phyloP scores from a whole-genome alignment of 345 rosid species.

The Noccaea bulbosa region DNA sequence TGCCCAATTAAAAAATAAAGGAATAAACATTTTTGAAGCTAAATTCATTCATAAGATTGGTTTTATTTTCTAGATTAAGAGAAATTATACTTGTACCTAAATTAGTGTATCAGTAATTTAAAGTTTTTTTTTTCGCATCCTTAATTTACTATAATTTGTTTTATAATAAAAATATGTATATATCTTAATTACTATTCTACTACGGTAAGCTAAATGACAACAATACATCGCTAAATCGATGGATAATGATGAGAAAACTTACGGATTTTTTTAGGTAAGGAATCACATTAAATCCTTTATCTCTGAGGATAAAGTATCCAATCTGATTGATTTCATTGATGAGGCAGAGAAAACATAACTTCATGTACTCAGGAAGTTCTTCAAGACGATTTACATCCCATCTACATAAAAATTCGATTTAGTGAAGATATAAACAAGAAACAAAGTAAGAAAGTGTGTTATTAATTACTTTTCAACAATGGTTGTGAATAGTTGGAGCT shows the following conservation, averaged over 20 bases:
- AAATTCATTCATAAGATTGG: not conserved
- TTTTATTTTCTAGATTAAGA: too few species aligned
- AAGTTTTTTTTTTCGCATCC: too few species aligned
- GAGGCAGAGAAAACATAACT: conserved; percentile 47
- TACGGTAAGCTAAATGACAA: too few species aligned
- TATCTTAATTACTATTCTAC: too few species aligned
- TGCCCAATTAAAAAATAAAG: too few species aligned
- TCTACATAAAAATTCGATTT: conserved; percentile 31
- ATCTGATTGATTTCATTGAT: conserved; percentile 45
- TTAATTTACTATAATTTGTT: too few species aligned
- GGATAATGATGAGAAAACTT: conserved; percentile 6
- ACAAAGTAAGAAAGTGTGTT: not conserved
- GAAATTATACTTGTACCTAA: too few species aligned
- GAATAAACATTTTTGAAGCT: not conserved
- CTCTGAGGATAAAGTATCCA: conserved; percentile 41
- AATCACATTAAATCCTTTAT: conserved; percentile 40
- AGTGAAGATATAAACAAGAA: not conserved
- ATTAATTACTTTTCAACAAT: conserved; percentile 32
- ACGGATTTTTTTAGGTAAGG: conserved; percentile 49
- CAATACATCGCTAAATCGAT: not conserved
- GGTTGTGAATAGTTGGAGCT: conserved; percentile 45
- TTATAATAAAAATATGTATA: too few species aligned
- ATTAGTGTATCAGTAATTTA: too few species aligned
- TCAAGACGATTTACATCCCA: conserved; percentile 50
- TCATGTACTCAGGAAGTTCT: conserved; percentile 56